Evolutionary conservation across 805 yeast genomes (phyloP), one percentile per base, ranked within the genome.

Genomic region (Pichia kluyveri): DNA sequence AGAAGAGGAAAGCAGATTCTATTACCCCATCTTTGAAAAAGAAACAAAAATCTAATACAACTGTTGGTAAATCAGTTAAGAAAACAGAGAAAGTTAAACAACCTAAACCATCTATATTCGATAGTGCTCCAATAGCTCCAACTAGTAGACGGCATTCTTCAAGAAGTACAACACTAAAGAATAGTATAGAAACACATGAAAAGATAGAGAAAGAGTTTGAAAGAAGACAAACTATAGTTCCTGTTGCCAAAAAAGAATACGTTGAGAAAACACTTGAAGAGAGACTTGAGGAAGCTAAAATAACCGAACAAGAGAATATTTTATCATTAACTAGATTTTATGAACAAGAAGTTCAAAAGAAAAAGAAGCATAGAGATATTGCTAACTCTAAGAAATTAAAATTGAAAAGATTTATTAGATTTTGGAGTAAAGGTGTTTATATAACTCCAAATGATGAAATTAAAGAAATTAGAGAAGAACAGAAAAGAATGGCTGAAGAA

Each of bases 271-370:
- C 93, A 0, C 84, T 84, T 56, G 88, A 79, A 50, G 87, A 85
- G 59, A 69, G 83, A 39, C 64, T 85, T 41, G 82, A 75, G n/a
- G 93, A 88, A 61, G 98, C 99, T 1, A 69, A 81, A 42, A 84
- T 82, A 56, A 93, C 97, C 0, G 99, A 93, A 65, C 73, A 76
- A 60, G 74, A 76, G 41, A 93, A 93, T 62, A 68, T 80, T 2
- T 69, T 78, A 28, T 84, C 96, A 3, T 69, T 93, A 54, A 80
- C 84, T 52, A 72, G 76, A 57, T 93, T 86, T 60, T 79, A 83
- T 56, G 95, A 90, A 57, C 91, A 86, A 60, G 99, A 93, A 61
- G 69, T 83, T 40, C 82, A 79, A 42, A 82, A 87, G 57, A 88
- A 87, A 61, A 82, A 83, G 61, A 76, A 76, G 46, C 91, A 90